These are phyloP conservation scores for Lotmaria passim DNA, from an alignment of 208 protist species.

Conservation along the genomic window DNA sequence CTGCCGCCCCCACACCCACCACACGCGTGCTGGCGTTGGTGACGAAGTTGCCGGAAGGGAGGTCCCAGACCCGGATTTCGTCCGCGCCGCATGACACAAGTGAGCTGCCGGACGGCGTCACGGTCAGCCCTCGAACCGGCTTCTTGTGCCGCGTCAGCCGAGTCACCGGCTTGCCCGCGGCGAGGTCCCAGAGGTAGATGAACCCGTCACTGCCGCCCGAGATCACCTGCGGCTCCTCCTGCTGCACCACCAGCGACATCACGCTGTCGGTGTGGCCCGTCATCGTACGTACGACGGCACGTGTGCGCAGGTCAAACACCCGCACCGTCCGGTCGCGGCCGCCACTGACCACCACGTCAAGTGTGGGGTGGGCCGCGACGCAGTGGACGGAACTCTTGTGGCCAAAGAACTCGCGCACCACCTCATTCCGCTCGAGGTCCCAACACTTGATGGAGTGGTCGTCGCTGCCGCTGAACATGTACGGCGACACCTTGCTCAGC, in stretches of 20 bases:
- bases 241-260: constrained; percentile 86
- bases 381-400: constrained; percentile 96
- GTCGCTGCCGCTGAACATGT: constrained; percentile 98
- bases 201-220: constrained; percentile 94
- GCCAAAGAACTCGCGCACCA: constrained; percentile 97
- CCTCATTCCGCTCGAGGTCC: constrained; percentile 98
- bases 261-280: constrained; percentile 96
- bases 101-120: constrained; percentile 91
- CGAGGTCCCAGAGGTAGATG: constrained; percentile 95
- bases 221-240: constrained; percentile 92
- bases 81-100: constrained; percentile 96
- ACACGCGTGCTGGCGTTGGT: constrained; percentile 92
- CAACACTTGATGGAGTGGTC: constrained; percentile 99
- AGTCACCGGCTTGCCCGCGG: constrained; percentile 55
- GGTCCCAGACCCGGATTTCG: constrained; percentile 97
- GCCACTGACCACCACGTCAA: constrained; percentile 99
- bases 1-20: neutral
- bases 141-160: constrained; percentile 99
- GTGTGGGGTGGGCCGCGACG: constrained; percentile 94
- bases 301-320: constrained; percentile 93
- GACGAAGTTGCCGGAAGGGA: constrained; percentile 95
- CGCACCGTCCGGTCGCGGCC: constrained; percentile 95
- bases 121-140: constrained; percentile 90
- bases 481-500: constrained; percentile 94
- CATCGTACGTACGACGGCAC: constrained; percentile 84